phyloP scores from a whole-genome alignment of 257 asterid species.

The Cruciata laevipes region DNA sequence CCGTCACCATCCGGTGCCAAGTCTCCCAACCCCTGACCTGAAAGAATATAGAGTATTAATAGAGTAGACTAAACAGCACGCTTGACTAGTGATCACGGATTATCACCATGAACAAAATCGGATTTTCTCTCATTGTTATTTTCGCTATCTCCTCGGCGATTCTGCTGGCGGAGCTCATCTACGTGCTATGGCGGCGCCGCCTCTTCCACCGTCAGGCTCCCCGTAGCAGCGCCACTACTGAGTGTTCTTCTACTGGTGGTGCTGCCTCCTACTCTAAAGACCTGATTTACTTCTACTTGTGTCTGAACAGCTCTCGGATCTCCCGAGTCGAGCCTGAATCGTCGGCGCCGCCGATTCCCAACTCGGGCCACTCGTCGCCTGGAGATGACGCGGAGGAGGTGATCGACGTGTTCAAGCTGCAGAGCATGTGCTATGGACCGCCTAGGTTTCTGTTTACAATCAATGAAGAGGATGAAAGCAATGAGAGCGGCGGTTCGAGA shows the following conservation, averaged over 20 bases:
- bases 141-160: conserved; percentile 37
- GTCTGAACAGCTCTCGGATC: conserved; percentile 15
- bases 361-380: conserved; percentile 1
- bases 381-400: conserved; percentile 39
- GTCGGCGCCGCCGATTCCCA: conserved; percentile 10
- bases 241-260: conserved; percentile 5
- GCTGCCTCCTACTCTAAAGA: conserved; percentile 31
- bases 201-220: conserved; percentile 28
- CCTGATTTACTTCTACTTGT: conserved; percentile 37
- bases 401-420: conserved; percentile 50
- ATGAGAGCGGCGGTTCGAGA: conserved; percentile 6
- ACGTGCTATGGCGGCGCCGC: conserved; percentile 56
- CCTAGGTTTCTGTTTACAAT: conserved; percentile 53
- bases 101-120: conserved; percentile 41
- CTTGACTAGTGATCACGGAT: neutral
- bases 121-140: conserved; percentile 32
- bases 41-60: neutral
- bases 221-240: neutral
- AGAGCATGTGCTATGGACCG: conserved; percentile 41
- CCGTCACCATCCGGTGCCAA: conserved; percentile 17
- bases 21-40: conserved; percentile 4
- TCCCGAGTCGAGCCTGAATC: conserved; percentile 30
- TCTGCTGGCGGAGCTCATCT: conserved; percentile 36
- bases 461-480: conserved; percentile 39
- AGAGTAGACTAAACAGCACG: neutral